Evolutionary conservation across 2,329 filamentous ascomycete genomes (phyloP), one percentile per base, ranked within the genome.

Genomic region (Claviceps quebecensis): DNA sequence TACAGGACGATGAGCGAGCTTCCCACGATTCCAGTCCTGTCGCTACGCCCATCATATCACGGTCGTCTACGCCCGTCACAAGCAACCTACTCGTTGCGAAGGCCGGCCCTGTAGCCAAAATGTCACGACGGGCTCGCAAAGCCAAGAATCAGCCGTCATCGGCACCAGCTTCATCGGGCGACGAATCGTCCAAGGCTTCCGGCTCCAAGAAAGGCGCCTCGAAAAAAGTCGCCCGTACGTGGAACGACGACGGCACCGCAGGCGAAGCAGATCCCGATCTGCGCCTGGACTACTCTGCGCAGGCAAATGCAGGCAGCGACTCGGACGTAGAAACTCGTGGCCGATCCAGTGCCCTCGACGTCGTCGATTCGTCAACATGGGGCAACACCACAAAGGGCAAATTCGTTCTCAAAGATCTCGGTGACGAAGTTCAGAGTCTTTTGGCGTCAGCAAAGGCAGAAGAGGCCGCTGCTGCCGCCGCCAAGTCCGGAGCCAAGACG

Each of bases 371-470:
- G 48, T 80, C 83, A 13, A 82, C 86, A 1, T 96, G 89, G 88
- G 93, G 93, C 38, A 86, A 78, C 38, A 95, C 86, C 14, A 79
- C 78, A 49, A 90, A 91, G 69, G 93, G 93, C 49, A 87, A 96
- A 63, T 98, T 97, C 61, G 84, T 97, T 47, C 72, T 98, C 56
- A 95, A 87, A 62, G 93, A 98, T 61, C 71, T 98, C 6, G 91
- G 90, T 55, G 88, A 95, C 58, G 89, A 98, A 68, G 88, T 98
- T 16, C 84, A 95, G 60, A 84, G 82, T 38, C 96, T 98, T 52
- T 74, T 98, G 45, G 81, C 87, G 37, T 80, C 83, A 22, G 87
- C 87, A n/a, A 82, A 88, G 59, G 78, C 78, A 9, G 81, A 81
- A 58, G 78, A 77, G 55, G 65, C 69, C 4, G 67, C 71, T 1